Evolutionary conservation across 129 eudicot species (phyloP), one percentile per base, ranked within the genome.

Genomic region (Artemisia tridentata): DNA sequence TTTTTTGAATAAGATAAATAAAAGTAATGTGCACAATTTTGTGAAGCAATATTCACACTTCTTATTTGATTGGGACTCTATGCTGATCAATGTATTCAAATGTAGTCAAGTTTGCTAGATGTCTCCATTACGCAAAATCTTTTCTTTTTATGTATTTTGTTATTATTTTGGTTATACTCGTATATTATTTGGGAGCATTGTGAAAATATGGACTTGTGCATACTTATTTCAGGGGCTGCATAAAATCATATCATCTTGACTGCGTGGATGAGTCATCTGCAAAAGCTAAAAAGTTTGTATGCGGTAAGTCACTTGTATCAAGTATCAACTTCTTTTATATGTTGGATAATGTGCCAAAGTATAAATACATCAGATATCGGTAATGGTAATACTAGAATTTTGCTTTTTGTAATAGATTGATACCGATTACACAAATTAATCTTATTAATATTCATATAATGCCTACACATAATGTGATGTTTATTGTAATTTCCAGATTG

Each of bases 171-270:
- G 6, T 60, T 62, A 60, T 72, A n/a, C n/a, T n/a, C n/a, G n/a
- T n/a, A n/a, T 21, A 13, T 23, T 15, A 25, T 14, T 59, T 21
- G 15, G 66, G 19, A 57, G 13, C 12, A 52, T 65, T 74, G 71
- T 55, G 27, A 48, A 56, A 47, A 50, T 17, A 29, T 50, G 14
- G 43, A 38, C 11, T 63, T 63, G 4, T 52, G 23, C 14, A 41
- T 45, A 25, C 23, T 74, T 31, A 21, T 82, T 75, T 53, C 91
- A 95, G 99, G 86, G 68, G 76, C n/a, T 95, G 99, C 69, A 51
- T 73, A 10, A 95, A 95, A 75, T 72, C 99, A 12, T 95, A 87
- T 73, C 99, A 95, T 69, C 65, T 80, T 31, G 46, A 63, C 6
- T 95, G 99, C 55, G 88, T 83, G 66, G 85, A 29, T 21, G 89